Evolutionary conservation across 805 yeast genomes (phyloP), one percentile per base, ranked within the genome.

Genomic region (Lipomyces oligophaga): DNA sequence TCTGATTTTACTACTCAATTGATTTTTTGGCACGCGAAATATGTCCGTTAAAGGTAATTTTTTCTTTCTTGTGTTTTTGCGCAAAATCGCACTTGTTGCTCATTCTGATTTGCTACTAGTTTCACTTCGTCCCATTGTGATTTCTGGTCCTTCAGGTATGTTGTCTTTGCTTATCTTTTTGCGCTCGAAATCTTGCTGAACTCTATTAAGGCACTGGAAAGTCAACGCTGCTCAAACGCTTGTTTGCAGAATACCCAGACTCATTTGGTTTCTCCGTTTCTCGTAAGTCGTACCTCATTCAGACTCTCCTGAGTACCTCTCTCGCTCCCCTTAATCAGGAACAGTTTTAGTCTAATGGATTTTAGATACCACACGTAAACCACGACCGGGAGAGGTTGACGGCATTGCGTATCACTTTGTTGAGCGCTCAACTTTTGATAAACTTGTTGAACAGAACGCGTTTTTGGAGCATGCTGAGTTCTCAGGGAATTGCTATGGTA

Each of bases 381-480:
- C 99, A 58, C 79, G 99, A 67, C 76, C 80, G 3, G 98, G 98
- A 58, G 99, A 93, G 71, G 76, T 73, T 41, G 74, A 88, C 63
- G 97, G 96, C 51, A 76, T 75, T 58, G 96, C 94, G 63, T 93
- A 93, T 75, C 81, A 90, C 68, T 93, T 90, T 65, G 77, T 77
- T 45, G 76, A 83, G 25, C 89, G 84, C 47, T 93, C 84, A 13
- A 77, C 78, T 49, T 93, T 93, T 77, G 77, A 87, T 68, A 63
- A 72, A 58, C 74, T 86, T 67, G 87, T 93, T 55, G 81, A 73
- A 8, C 80, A 80, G 20, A 71, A 78, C 36, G 83, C 81, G 54
- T 93, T 93, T 71, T 81, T 93, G 57, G 99, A 93, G 70, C 87
- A 95, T 93, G 98, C 99, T 3, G 93, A 88, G 69, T 93, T 93